These are phyloP conservation scores for Flaveria linearis DNA, from an alignment of 129 eudicot species.

Conservation along the genomic window DNA sequence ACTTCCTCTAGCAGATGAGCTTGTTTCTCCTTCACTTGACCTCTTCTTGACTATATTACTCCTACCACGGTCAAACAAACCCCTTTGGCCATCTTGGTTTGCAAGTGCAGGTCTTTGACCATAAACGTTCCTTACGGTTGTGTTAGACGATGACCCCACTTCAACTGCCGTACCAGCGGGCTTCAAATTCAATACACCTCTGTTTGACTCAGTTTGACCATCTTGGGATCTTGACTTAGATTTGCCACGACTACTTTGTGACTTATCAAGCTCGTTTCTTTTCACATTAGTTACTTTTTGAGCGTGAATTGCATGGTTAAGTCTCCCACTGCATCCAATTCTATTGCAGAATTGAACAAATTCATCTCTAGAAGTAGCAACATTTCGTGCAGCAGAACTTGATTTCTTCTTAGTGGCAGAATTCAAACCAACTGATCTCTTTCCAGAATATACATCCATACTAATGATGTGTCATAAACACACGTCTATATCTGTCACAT, in stretches of 20 bases:
- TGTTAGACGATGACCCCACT: conserved; percentile 21
- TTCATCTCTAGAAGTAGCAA: conserved; percentile 40
- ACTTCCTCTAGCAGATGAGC: conserved; percentile 51
- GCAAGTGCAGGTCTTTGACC: conserved; percentile 38
- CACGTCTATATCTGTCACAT: conserved; percentile 15
- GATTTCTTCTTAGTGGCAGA: conserved; percentile 48
- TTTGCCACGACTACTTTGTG: conserved; percentile 24
- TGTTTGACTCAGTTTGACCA: conserved; percentile 30
- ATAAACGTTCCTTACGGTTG: conserved; percentile 31
- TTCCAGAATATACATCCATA: conserved; percentile 60
- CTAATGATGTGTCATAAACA: not conserved
- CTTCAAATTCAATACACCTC: conserved; percentile 19
- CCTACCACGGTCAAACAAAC: conserved; percentile 34
- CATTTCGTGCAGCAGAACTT: conserved; percentile 41
- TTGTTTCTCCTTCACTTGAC: conserved; percentile 60
- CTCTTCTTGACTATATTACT: conserved; percentile 44
- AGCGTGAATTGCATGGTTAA: conserved; percentile 43
- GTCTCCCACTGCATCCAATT: conserved; percentile 82
- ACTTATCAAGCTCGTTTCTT: conserved; percentile 25
- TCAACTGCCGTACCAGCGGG: conserved; percentile 20
- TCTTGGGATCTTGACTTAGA: conserved; percentile 30
- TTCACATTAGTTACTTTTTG: conserved; percentile 37
- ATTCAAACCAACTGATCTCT: conserved; percentile 47
- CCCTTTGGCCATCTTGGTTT: conserved; percentile 36
- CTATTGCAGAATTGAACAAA: conserved; percentile 70